Conservation (phyloP, 768 basidiomycete genomes). For the Phylloporus arenicola region DNA sequence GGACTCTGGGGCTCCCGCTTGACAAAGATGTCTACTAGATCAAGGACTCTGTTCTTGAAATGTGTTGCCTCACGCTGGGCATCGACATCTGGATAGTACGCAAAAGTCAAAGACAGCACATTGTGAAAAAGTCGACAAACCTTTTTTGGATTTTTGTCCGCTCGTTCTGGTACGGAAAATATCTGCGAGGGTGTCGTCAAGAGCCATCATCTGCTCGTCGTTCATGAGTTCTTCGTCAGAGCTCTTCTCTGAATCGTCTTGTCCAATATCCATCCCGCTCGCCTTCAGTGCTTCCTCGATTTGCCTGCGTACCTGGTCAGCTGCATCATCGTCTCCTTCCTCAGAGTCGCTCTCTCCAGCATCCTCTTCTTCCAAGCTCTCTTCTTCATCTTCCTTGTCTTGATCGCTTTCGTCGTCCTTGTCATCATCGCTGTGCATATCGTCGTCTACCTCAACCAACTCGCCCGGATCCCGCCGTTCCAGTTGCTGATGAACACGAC, state of each 20-base stretch:
- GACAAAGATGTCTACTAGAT: conserved; percentile 84
- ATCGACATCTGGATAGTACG: conserved; percentile 42
- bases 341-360: conserved; percentile 36
- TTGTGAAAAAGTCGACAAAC: conserved; percentile 35
- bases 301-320: conserved; percentile 56
- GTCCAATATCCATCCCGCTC: conserved; percentile 52
- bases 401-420: conserved; percentile 13
- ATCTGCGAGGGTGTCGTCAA: conserved; percentile 87
- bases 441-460: conserved; percentile 39
- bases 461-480: conserved; percentile 63
- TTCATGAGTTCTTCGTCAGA: conserved; percentile 71
- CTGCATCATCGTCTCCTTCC: conserved; percentile 45
- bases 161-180: conserved; percentile 70
- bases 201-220: conserved; percentile 97
- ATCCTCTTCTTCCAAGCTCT: conserved; percentile 28
- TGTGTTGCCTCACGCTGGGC: conserved; percentile 86
- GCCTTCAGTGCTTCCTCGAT: conserved; percentile 58
- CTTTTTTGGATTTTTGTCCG: conserved; percentile 60
- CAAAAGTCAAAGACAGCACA: not conserved
- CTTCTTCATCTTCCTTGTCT: conserved; percentile 34
- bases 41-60: conserved; percentile 94
- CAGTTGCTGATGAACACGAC: conserved; percentile 61
- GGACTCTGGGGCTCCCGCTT: conserved; percentile 75
- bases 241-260: conserved; percentile 48
- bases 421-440: conserved; percentile 33